These are phyloP conservation scores for Pulveroboletus sp. DNA, from an alignment of 768 basidiomycete species.

Conservation along the genomic window DNA sequence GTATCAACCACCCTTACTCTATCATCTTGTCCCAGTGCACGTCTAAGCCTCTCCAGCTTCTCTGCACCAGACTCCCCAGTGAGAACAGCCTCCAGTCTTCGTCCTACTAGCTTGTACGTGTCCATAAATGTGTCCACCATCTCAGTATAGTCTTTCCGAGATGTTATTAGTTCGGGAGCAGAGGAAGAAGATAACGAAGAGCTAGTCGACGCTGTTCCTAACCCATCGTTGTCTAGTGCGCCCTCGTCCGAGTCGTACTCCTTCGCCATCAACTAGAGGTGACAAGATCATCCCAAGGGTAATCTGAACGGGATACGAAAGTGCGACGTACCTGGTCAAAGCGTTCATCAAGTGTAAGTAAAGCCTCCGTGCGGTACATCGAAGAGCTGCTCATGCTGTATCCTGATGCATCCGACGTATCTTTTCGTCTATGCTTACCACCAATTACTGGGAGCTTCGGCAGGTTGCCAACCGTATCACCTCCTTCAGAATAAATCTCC, in stretches of 20 bases:
- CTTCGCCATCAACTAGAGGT: constrained; percentile 62
- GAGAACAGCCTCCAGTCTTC: constrained; percentile 76
- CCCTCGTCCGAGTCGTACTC: constrained; percentile 67
- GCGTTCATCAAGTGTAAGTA: constrained; percentile 84
- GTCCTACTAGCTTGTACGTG: constrained; percentile 86
- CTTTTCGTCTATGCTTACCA: constrained; percentile 66
- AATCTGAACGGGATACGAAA: not conserved
- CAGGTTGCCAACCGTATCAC: constrained; percentile 76
- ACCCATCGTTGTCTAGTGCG: constrained; percentile 45
- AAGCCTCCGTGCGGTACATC: constrained; percentile 87
- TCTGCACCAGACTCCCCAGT: constrained; percentile 67
- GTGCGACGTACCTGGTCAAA: constrained; percentile 76
- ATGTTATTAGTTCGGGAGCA: constrained; percentile 70
- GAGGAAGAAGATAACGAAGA: constrained; percentile 47
- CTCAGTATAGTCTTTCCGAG: constrained; percentile 81
- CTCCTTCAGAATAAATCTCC: constrained; percentile 58
- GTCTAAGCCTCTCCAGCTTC: constrained; percentile 76
- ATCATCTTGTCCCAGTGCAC: constrained; percentile 68
- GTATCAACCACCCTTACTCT: constrained; percentile 44
- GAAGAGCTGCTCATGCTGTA: constrained; percentile 98
- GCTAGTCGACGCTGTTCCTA: constrained; percentile 36
- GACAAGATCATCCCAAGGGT: not conserved
- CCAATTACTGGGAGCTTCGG: constrained; percentile 76
- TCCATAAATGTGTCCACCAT: constrained; percentile 94
- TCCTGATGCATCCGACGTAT: constrained; percentile 81